phyloP scores from a whole-genome alignment of 768 basidiomycete genomes.

The Panaeolus papilionaceus region DNA sequence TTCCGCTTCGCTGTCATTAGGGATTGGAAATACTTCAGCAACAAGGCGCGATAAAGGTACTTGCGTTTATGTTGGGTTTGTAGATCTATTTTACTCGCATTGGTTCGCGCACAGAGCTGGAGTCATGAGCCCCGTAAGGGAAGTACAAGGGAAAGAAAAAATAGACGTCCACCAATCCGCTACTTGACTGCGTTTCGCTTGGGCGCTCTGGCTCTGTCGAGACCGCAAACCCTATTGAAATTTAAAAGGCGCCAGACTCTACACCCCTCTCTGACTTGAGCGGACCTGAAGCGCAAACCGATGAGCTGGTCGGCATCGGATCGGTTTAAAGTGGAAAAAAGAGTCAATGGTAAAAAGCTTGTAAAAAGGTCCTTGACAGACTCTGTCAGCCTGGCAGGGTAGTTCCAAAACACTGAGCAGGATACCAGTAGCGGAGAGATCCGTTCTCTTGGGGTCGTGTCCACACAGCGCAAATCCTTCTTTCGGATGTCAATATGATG shows the following conservation, averaged over 20 bases:
- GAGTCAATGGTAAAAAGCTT: neutral
- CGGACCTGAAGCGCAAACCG: neutral
- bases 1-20: neutral
- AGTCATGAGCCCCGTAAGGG: neutral
- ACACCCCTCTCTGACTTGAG: neutral
- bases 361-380: slow-evolving; percentile 5
- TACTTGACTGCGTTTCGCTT: slow-evolving; percentile 5
- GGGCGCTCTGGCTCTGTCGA: slow-evolving; percentile 9
- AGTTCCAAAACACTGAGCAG: neutral
- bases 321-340: neutral
- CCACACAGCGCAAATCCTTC: slow-evolving; percentile 7
- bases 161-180: slow-evolving; percentile 5
- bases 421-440: slow-evolving; percentile 2
- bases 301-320: neutral
- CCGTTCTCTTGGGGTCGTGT: slow-evolving; percentile 3
- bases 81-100: neutral
- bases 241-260: neutral
- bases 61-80: neutral
- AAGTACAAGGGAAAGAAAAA: slow-evolving; percentile 8
- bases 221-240: neutral
- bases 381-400: slow-evolving; percentile 5
- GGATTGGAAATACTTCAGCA: neutral
- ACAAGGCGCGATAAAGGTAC: neutral
- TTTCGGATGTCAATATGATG: neutral
- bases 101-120: neutral